Percentiles rank a stretch among this genome's conserved stretches.
These are phyloP conservation scores for Tylopilus rubrobrunneus DNA, from an alignment of 768 basidiomycete genomes.

Conservation along the genomic window DNA sequence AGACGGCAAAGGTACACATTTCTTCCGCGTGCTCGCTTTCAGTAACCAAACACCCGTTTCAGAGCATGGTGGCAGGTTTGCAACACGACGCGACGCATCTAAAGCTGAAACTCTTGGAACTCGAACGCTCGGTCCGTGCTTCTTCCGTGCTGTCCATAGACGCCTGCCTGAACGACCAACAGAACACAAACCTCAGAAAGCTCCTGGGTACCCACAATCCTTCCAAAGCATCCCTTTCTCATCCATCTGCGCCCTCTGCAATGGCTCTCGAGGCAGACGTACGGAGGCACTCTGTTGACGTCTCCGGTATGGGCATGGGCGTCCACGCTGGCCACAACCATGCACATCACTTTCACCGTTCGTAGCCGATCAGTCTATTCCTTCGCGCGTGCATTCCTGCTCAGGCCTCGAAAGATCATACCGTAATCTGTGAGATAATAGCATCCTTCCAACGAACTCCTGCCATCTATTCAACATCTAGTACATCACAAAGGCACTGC, in stretches of 20 bases:
- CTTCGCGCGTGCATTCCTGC: neutral
- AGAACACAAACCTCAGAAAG: conserved; percentile 33
- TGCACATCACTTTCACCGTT: conserved; percentile 8
- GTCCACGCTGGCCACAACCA: conserved; percentile 13
- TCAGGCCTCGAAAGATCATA: conserved; percentile 4
- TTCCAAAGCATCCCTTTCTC: conserved; percentile 12
- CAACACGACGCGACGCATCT: conserved; percentile 60
- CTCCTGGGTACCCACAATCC: conserved; percentile 27
- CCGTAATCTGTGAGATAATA: conserved; percentile 21
- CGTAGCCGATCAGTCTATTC: neutral
- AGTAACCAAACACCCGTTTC: neutral
- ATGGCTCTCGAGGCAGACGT: conserved; percentile 31
- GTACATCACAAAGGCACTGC: conserved; percentile 1
- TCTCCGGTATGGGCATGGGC: conserved; percentile 31
- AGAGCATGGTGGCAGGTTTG: conserved; percentile 75
- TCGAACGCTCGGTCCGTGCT: conserved; percentile 55
- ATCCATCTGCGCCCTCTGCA: conserved; percentile 26
- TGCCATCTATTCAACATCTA: conserved; percentile 10
- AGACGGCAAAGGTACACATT: conserved; percentile 63
- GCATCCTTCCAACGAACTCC: conserved; percentile 1
- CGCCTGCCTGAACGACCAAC: neutral
- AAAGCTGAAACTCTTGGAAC: conserved; percentile 61
- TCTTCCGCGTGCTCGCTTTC: neutral
- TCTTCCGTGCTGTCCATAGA: neutral
- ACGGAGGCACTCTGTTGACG: conserved; percentile 31